phyloP scores from a whole-genome alignment of 176 grass and related monocot genomes.

The Juncus inflexus region DNA sequence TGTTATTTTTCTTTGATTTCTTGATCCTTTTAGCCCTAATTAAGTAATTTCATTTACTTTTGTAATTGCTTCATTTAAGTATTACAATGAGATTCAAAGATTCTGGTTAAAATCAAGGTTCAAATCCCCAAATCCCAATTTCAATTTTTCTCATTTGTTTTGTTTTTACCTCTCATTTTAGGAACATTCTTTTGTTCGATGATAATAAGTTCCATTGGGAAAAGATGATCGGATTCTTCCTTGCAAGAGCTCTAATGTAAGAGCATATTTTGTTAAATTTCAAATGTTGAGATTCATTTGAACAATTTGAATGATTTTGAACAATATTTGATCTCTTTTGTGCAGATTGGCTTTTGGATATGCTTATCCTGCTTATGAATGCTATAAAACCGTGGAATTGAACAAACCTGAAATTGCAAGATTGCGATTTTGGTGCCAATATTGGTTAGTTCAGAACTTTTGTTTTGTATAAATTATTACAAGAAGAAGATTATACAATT shows the following conservation, averaged over 20 bases:
- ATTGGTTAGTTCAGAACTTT: slow-evolving; percentile 41
- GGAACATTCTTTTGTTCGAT: slow-evolving; percentile 8
- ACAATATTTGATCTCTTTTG: background rate
- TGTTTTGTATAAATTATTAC: too few relatives aligned
- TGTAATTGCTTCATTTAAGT: background rate
- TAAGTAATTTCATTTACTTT: slow-evolving; percentile 1
- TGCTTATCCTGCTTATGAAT: slow-evolving; percentile 67
- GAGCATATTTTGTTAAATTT: background rate
- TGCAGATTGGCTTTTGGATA: slow-evolving; percentile 54
- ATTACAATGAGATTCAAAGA: too few relatives aligned
- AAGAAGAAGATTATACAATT: too few relatives aligned
- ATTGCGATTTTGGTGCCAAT: slow-evolving; percentile 80
- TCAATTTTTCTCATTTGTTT: background rate
- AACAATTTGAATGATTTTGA: background rate
- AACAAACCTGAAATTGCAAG: slow-evolving; percentile 43
- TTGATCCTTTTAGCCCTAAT: slow-evolving; percentile 1
- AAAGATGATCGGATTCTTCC: slow-evolving; percentile 57
- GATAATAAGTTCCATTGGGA: slow-evolving; percentile 1
- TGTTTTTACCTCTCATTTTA: background rate
- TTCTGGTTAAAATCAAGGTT: too few relatives aligned
- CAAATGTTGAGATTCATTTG: background rate
- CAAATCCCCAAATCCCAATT: background rate
- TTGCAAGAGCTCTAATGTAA: slow-evolving; percentile 63
- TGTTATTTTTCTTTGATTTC: slow-evolving; percentile 17
- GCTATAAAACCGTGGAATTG: slow-evolving; percentile 75